These are phyloP conservation scores for Tricholoma sp. DNA, from an alignment of 768 basidiomycete genomes.

Conservation along the genomic window DNA sequence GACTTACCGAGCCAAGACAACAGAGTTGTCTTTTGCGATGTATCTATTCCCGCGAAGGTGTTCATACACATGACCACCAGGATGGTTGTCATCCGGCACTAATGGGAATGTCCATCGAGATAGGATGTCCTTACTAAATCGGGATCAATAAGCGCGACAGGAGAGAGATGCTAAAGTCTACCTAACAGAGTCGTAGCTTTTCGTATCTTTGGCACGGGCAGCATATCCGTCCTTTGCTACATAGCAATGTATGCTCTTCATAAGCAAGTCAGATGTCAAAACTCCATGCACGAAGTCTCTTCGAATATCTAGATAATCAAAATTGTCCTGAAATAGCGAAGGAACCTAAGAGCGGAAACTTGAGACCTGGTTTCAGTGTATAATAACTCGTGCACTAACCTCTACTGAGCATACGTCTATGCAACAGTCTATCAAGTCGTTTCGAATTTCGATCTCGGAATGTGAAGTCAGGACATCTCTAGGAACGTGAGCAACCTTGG, in stretches of 20 bases:
- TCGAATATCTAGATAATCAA: constrained; percentile 91
- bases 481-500: constrained; percentile 60
- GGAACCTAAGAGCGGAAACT: constrained; percentile 59
- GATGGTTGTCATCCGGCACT: constrained; percentile 92
- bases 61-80: constrained; percentile 77
- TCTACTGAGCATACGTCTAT: constrained; percentile 95
- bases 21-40: constrained; percentile 71
- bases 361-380: neutral
- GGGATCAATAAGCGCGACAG: neutral
- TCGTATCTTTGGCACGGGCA: constrained; percentile 88
- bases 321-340: constrained; percentile 96
- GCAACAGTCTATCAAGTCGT: constrained; percentile 83
- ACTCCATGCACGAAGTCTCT: constrained; percentile 93
- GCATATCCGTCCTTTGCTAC: constrained; percentile 88
- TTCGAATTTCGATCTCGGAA: constrained; percentile 79
- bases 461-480: constrained; percentile 69
- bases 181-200: constrained; percentile 89
- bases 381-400: constrained; percentile 36
- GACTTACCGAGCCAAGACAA: constrained; percentile 76
- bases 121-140: constrained; percentile 80
- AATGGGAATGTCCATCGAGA: constrained; percentile 94
- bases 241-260: constrained; percentile 92
- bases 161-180: constrained; percentile 22
- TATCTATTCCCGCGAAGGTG: constrained; percentile 88
- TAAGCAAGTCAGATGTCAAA: constrained; percentile 88